Evolutionary conservation across 768 basidiomycete species (phyloP).

Genomic region (Trametes cinnabarina): DNA sequence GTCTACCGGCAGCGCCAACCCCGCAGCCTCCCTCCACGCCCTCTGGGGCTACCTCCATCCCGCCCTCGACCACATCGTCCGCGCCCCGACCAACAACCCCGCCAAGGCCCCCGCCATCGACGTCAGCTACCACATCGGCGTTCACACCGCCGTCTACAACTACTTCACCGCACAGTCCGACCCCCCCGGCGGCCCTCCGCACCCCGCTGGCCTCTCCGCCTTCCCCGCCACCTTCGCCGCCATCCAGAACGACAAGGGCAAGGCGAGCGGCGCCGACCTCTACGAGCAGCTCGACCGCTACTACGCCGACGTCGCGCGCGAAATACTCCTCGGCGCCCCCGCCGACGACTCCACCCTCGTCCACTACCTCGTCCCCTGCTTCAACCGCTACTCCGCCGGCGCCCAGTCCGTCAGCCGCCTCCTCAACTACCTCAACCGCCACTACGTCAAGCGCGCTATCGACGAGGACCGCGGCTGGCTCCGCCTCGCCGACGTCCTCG

Average conservation of each 20-base stretch:
- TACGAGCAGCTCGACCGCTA: conserved; percentile 75
- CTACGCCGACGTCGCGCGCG: conserved; percentile 58
- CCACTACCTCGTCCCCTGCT: conserved; percentile 68
- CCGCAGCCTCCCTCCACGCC: conserved; percentile 65
- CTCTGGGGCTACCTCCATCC: conserved; percentile 77
- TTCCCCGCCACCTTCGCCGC: conserved; percentile 17
- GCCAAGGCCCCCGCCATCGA: conserved; percentile 70
- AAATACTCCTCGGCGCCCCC: conserved; percentile 61
- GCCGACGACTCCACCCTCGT: conserved; percentile 65
- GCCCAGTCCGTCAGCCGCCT: conserved; percentile 68
- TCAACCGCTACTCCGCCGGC: conserved; percentile 67
- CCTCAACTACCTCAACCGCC: conserved; percentile 68
- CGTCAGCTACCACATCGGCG: conserved; percentile 68
- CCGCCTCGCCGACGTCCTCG: conserved; percentile 60
- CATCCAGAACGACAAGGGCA: conserved; percentile 27
- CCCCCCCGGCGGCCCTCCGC: conserved; percentile 30
- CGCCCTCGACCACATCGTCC: conserved; percentile 74
- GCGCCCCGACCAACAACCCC: conserved; percentile 57
- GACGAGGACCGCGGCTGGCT: conserved; percentile 83
- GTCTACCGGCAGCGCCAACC: conserved; percentile 56
- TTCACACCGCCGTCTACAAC: conserved; percentile 82
- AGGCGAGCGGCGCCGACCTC: conserved; percentile 60
- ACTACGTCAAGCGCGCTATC: conserved; percentile 72
- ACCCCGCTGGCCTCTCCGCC: conserved; percentile 10
- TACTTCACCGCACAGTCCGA: conserved; percentile 55